A percentile compares a stretch with the other conserved stretches of the same genome.
These are phyloP conservation scores for Pseudogymnoascus sp. DNA, from an alignment of 2,329 filamentous ascomycete species.

Conservation along the genomic window DNA sequence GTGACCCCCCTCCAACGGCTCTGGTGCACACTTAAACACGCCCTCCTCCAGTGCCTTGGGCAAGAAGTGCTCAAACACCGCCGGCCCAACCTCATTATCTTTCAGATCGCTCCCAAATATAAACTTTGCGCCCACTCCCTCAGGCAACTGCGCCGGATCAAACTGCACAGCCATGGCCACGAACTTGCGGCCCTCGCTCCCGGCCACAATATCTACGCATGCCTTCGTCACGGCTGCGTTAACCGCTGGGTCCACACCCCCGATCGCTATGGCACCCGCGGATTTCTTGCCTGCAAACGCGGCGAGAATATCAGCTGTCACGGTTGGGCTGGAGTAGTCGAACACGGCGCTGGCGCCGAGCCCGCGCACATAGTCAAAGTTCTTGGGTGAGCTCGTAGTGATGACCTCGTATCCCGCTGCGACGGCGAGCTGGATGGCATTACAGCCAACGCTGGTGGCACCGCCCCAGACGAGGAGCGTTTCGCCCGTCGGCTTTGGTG, in stretches of 20 bases:
- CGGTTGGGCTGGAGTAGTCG: slow-evolving; percentile 30
- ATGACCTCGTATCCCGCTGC: slow-evolving; percentile 35
- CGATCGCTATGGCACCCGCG: slow-evolving; percentile 31
- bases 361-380: slow-evolving; percentile 30
- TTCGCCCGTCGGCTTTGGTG: slow-evolving; percentile 15
- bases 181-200: slow-evolving; percentile 21
- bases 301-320: slow-evolving; percentile 26
- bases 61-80: slow-evolving; percentile 27
- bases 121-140: slow-evolving; percentile 21
- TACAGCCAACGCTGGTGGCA: slow-evolving; percentile 18
- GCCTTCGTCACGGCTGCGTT: slow-evolving; percentile 16
- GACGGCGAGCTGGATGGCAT: slow-evolving; percentile 37
- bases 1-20: slow-evolving; percentile 32
- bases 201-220: slow-evolving; percentile 23
- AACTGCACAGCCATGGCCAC: background rate
- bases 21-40: slow-evolving; percentile 28
- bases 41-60: slow-evolving; percentile 30
- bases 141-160: background rate
- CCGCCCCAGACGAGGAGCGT: slow-evolving; percentile 18
- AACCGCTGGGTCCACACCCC: slow-evolving; percentile 6
- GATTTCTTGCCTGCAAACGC: slow-evolving; percentile 26
- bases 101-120: slow-evolving; percentile 24
- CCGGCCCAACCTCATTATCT: slow-evolving; percentile 25
- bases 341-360: slow-evolving; percentile 36
- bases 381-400: slow-evolving; percentile 31